Evolutionary conservation across 352 stramenopile species (phyloP), one percentile per base, ranked within the genome.

Genomic region (Elongisporangium prolatum): DNA sequence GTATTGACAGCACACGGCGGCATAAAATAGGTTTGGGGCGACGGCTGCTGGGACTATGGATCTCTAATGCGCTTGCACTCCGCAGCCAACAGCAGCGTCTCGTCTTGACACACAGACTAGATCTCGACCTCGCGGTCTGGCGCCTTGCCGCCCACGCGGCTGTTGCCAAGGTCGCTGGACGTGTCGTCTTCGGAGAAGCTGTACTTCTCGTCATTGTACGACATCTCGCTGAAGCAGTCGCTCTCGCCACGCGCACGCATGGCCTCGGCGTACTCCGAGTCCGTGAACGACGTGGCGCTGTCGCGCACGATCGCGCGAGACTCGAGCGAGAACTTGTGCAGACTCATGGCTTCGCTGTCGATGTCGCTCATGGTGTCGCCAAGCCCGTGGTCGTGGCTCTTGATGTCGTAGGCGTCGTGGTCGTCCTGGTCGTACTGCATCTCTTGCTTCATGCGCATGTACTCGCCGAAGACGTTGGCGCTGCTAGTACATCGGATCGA

Each of bases 121-220:
- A 90, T 90, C 69, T 90, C 77, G 47, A 90, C 72, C 63, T 90
- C 77, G 16, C 78, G 78, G 50, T 86, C 56, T 16, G 51, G 56
- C 25, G 56, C 38, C 21, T 49, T 69, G 59, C 71, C 53, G 63
- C 69, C 66, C 50, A 72, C 62, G 20, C 74, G 61, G 53, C 67
- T 82, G 58, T 69, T 60, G 54, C 74, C 67, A 8, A 80, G 58
- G 48, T 65, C 59, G 21, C 52, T 65, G 40, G 61, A 47, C 56
- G 71, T 65, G 28, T 62, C 62, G 20, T 86, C 75, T 47, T 82
- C 72, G 50, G 72, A 84, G 56, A 90, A 88, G 16, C 71, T 84
- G 66, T 90, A 90, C 59, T 87, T 90, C 52, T 90, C 80, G 60
- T 90, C 80, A 57, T 90, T 90, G 77, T 88, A 88, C 49, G 80